phyloP scores from a whole-genome alignment of 2,329 filamentous ascomycete species.

The Colletotrichum musicola region DNA sequence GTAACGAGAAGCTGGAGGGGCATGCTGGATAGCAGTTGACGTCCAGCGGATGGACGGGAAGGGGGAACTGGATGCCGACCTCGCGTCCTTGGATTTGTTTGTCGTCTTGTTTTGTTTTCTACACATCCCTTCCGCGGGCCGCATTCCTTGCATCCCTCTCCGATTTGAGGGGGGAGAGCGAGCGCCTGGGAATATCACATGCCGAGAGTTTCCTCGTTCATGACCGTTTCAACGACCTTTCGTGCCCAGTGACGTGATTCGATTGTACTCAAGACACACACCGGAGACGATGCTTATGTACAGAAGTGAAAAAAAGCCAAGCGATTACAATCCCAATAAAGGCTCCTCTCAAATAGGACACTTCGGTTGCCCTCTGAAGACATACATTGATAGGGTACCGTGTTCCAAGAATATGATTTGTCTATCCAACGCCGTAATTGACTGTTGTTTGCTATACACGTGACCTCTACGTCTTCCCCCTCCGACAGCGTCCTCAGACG shows the following conservation, averaged over 20 bases:
- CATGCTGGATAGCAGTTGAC: constrained; percentile 8
- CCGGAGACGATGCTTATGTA: constrained; percentile 7
- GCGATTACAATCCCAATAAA: neutral
- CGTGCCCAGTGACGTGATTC: neutral
- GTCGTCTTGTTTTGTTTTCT: constrained; percentile 3
- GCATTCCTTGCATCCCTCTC: neutral
- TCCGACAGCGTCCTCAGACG: constrained; percentile 48
- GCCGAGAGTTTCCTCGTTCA: neutral
- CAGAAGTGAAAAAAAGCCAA: constrained; percentile 10
- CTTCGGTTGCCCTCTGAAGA: neutral
- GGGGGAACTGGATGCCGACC: neutral
- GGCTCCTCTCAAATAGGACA: neutral
- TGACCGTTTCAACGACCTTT: neutral
- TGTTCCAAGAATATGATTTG: constrained; percentile 13
- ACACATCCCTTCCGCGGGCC: neutral
- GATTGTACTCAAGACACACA: neutral
- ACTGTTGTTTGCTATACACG: constrained; percentile 18
- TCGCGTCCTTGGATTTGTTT: constrained; percentile 3
- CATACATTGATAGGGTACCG: constrained; percentile 7
- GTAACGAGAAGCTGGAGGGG: neutral
- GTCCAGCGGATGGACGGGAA: neutral
- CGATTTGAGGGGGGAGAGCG: neutral
- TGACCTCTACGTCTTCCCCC: neutral
- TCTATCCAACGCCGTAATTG: constrained; percentile 35
- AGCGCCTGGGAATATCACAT: constrained; percentile 10